Base-by-base conservation (phyloP, 2,329 filamentous ascomycete genomes). In the Thielaviopsis populi region DNA sequence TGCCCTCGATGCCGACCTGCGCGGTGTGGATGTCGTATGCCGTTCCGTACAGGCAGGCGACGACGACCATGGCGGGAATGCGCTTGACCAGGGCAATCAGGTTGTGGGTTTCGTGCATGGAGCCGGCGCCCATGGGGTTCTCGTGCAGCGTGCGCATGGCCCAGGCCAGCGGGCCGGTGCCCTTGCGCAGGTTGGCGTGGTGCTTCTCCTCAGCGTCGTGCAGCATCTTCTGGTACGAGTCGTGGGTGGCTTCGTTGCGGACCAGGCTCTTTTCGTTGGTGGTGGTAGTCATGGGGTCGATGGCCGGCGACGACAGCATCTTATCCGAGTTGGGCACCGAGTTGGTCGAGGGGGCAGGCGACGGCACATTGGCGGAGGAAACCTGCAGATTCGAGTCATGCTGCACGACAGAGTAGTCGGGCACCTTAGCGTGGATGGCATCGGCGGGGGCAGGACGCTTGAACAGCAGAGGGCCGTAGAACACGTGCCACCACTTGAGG, bases 21-120 rank as follows among this genome's bases (percentile, higher is more conserved):
- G 86, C 86, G 59, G 82, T 80, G 78, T 91, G 88, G 70, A 91
- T 92, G 69, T 92, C 88, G 75, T 91, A 92, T 79, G 91, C 79
- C 30, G 86, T 72, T 73, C 89, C 89, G 72, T 92, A 92, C 61
- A 91, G 80, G 17, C 78, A 71, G 63, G 79, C 87, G 68, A 77
- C 78, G 53, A 84, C 78, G 67, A 88, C 72, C 74, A 80, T 80
- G 61, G 89, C 87, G 0, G 88, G 88, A 8, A 91, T 71, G 24
- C 88, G 86, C 74, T 83, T 86, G 66, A 78, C 33, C 24, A 85
- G 66, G 61, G 80, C 80, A 71, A 79, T 80, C 67, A 91, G 75
- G 79, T 92, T 92, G 74, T 84, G 77, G 22, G 79, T 69, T 75
- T 92, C 88, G 75, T 92, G 89, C 68, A 91, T 80, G 70, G 85